Conservation (phyloP, 768 basidiomycete genomes). For the Hemileccinum impolitum region DNA sequence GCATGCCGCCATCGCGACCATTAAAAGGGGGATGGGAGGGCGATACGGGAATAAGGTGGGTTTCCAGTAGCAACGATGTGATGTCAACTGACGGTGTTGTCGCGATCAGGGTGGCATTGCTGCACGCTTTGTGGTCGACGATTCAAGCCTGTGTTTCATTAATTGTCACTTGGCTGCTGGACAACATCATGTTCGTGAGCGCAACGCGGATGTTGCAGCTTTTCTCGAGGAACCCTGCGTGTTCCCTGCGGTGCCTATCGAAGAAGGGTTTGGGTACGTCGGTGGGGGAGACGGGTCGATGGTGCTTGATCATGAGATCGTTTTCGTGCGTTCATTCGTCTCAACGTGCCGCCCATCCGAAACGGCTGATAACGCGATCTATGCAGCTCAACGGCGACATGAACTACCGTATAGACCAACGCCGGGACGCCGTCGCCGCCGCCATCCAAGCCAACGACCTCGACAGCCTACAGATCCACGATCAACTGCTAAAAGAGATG, state of each 20-base stretch:
- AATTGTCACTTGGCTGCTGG: constrained; percentile 98
- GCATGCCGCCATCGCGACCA: constrained; percentile 70
- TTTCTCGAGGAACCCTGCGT: constrained; percentile 81
- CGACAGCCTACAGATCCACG: constrained; percentile 62
- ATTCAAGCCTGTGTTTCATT: constrained; percentile 91
- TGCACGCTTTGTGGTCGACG: constrained; percentile 85
- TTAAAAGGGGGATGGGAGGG: constrained; percentile 92
- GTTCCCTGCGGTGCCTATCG: constrained; percentile 49
- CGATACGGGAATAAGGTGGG: constrained; percentile 93
- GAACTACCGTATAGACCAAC: constrained; percentile 96
- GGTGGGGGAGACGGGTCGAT: constrained; percentile 93
- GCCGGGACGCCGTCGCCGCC: constrained; percentile 76
- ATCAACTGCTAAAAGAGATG: constrained; percentile 90
- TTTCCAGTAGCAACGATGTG: neutral
- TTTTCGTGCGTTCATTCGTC: constrained; percentile 51
- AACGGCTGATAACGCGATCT: neutral
- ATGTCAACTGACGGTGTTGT: neutral
- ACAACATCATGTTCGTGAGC: constrained; percentile 73
- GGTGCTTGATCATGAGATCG: constrained; percentile 93
- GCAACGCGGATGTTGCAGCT: constrained; percentile 84
- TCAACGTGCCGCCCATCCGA: neutral
- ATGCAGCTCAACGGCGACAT: constrained; percentile 84
- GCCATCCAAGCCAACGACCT: constrained; percentile 68
- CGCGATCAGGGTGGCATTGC: constrained; percentile 76
- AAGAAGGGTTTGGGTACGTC: constrained; percentile 65